Conservation (phyloP, 2,329 filamentous ascomycete genomes). For the Sclerotiophoma versabilis region DNA sequence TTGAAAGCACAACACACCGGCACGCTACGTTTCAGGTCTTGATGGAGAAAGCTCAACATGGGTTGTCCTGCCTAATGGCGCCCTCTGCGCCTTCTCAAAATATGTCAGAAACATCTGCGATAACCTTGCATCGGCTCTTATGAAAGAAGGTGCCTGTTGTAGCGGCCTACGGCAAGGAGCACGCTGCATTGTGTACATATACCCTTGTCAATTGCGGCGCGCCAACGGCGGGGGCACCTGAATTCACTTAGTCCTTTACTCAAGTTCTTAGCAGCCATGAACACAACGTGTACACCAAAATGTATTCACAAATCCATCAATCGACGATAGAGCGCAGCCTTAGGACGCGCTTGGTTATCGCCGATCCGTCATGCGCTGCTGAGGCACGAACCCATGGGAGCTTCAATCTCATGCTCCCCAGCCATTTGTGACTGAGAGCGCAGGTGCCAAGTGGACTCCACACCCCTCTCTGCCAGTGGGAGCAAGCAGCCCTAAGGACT, state of each 20-base stretch:
- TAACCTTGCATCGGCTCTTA: constrained; percentile 4
- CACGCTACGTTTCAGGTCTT: constrained; percentile 35
- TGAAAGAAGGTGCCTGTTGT: constrained; percentile 7
- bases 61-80: constrained; percentile 5
- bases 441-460: constrained; percentile 24
- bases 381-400: constrained; percentile 15
- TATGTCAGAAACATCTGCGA: constrained; percentile 24
- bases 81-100: constrained; percentile 25
- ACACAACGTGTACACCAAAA: not conserved
- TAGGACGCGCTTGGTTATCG: constrained; percentile 2
- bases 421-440: constrained; percentile 19
- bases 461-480: constrained; percentile 22
- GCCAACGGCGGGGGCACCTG: not conserved
- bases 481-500: constrained; percentile 18
- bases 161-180: constrained; percentile 14
- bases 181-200: constrained; percentile 3
- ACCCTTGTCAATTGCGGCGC: constrained; percentile 12
- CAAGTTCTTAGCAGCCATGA: not conserved
- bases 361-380: constrained; percentile 8
- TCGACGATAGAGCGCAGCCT: constrained; percentile 3
- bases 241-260: not conserved
- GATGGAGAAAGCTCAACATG: constrained; percentile 12
- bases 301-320: not conserved
- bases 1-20: constrained; percentile 8
- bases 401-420: constrained; percentile 11